phyloP scores from a whole-genome alignment of 441 rosid genomes.

The Erodium moschatum region DNA sequence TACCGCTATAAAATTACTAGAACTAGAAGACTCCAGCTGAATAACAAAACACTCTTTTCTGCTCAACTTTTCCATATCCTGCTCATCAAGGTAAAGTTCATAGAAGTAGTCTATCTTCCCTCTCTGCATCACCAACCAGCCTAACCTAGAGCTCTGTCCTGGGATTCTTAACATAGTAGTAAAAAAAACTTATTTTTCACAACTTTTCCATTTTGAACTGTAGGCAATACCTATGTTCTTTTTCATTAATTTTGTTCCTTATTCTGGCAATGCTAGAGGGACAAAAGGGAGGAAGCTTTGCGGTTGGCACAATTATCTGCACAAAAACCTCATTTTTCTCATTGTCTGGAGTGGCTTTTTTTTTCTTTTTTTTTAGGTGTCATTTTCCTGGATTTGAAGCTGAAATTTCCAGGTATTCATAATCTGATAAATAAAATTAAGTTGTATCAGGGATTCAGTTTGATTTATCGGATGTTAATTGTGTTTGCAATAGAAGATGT shows the following conservation, averaged over 20 bases:
- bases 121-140: constrained; percentile 3
- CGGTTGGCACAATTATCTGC: constrained; percentile 87
- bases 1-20: constrained; percentile 2
- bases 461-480: neutral
- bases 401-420: constrained; percentile 73
- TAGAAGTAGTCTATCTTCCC: constrained; percentile 6
- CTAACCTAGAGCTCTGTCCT: neutral
- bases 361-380: no score
- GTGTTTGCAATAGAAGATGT: neutral
- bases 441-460: neutral
- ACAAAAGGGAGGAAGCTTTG: constrained; percentile 87
- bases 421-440: constrained; percentile 1
- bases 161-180: constrained; percentile 1
- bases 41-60: neutral
- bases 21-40: neutral
- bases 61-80: neutral
- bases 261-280: constrained; percentile 45
- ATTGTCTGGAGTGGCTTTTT: constrained; percentile 97
- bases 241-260: constrained; percentile 15
- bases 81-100: constrained; percentile 11
- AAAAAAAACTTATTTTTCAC: neutral
- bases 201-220: neutral
- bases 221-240: neutral
- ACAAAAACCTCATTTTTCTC: constrained; percentile 92
- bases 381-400: constrained; percentile 97